Evolutionary conservation across 2,329 filamentous ascomycete species (phyloP).

Genomic region (Penicillium olsonii): DNA sequence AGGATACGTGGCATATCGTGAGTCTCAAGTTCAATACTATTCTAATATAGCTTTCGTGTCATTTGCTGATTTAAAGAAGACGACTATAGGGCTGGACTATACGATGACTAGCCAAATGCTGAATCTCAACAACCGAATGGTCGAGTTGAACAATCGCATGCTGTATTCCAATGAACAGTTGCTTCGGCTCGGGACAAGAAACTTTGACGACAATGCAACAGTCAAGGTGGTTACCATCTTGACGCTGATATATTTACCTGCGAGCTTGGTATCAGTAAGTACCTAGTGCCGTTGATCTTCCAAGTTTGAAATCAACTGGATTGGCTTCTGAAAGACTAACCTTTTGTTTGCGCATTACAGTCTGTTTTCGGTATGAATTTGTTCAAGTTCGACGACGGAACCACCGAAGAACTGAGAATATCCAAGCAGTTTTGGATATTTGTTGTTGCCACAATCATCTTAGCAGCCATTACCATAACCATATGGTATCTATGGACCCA

Average conservation of each 20-base stretch:
- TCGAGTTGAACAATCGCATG: constrained; percentile 2
- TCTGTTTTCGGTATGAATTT: constrained; percentile 26
- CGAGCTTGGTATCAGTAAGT: constrained; percentile 40
- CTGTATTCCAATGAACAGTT: neutral
- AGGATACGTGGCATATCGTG: constrained; percentile 19
- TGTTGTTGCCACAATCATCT: constrained; percentile 7
- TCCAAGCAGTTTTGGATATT: constrained; percentile 25
- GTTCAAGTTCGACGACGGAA: constrained; percentile 15
- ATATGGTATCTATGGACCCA: constrained; percentile 4
- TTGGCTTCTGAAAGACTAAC: no score
- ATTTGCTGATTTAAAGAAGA: constrained; percentile 4
- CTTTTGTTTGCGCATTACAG: constrained; percentile 4
- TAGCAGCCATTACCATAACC: neutral
- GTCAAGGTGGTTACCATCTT: constrained; percentile 29
- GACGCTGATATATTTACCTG: constrained; percentile 34
- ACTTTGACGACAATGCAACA: constrained; percentile 28
- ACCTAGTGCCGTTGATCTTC: neutral
- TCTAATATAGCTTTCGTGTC: no score
- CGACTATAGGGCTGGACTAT: constrained; percentile 14
- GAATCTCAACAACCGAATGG: constrained; percentile 12
- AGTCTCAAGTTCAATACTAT: neutral
- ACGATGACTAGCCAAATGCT: constrained; percentile 20
- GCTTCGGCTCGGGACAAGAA: neutral
- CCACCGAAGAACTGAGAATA: constrained; percentile 9
- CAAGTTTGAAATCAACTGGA: neutral